Evolutionary conservation across 2,329 filamentous ascomycete genomes (phyloP), one percentile per base, ranked within the genome.

Genomic region (Sodiomyces alkalinus): DNA sequence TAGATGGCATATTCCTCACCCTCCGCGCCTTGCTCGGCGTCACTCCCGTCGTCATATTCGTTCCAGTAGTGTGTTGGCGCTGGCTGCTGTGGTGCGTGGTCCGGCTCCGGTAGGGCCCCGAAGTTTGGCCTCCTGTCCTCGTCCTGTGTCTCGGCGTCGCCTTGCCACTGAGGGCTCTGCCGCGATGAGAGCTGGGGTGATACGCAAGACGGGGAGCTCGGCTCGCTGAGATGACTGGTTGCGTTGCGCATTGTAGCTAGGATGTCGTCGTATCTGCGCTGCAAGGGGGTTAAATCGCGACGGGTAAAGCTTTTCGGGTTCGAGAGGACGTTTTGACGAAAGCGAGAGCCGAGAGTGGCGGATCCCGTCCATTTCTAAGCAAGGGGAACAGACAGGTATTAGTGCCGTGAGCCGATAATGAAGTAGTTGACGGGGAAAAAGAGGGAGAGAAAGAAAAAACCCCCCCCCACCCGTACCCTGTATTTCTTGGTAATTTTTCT

Each of bases 401-500:
- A n/a, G n/a, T n/a, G n/a, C n/a, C n/a, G n/a, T n/a, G n/a, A n/a
- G n/a, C n/a, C n/a, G n/a, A 23, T 7, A 13, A 7, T 15, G 17
- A 19, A 27, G 39, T 33, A 22, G n/a, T n/a, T n/a, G n/a, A 26
- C 26, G 16, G 17, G 13, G 20, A 20, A 11, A 13, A 12, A 17
- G 12, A 11, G 20, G 19, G 29, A 22, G 14, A 12, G 11, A 5
- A 16, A 8, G 23, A 9, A n/a, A 28, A 32, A n/a, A n/a, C n/a
- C n/a, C n/a, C n/a, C n/a, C n/a, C n/a, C n/a, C n/a, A n/a, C n/a
- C n/a, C 54, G n/a, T 53, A 70, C 68, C 59, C 63, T 68, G 53
- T 90, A 87, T 47, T 92, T 92, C 49, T 87, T 90, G 19, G 86
- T 57, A 20, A 92, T 75, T 53, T 92, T 92, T 31, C 71, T 68